A percentile compares a stretch with the other conserved stretches of the same genome.
These are phyloP conservation scores for Penicillium bovifimosum DNA, from an alignment of 495 filamentous ascomycete species.

Conservation along the genomic window DNA sequence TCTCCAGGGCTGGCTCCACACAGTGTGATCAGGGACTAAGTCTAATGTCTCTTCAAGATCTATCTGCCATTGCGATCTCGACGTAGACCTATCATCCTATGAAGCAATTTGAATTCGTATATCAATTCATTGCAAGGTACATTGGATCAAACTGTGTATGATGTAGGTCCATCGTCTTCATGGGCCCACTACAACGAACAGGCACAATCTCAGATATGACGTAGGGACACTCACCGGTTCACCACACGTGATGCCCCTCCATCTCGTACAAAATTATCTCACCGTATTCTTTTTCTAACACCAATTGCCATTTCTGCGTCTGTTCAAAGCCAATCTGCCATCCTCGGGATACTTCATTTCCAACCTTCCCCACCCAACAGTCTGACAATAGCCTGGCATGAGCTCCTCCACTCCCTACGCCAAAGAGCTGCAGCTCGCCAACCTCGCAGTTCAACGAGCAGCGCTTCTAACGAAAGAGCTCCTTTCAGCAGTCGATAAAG, in stretches of 20 bases:
- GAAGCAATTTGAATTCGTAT: too few relatives aligned
- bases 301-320: not conserved
- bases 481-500: slow-evolving; percentile 42
- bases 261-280: not conserved
- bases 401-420: slow-evolving; percentile 28
- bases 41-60: too few relatives aligned
- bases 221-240: slow-evolving; percentile 1
- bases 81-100: too few relatives aligned
- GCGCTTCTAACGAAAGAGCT: slow-evolving; percentile 48
- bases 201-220: not conserved
- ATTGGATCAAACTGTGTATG: too few relatives aligned
- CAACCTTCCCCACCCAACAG: not conserved
- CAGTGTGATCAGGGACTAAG: too few relatives aligned
- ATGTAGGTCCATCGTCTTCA: too few relatives aligned
- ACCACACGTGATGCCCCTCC: slow-evolving; percentile 2
- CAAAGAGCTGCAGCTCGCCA: slow-evolving; percentile 46
- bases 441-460: slow-evolving; percentile 50
- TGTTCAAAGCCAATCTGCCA: not conserved
- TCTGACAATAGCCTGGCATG: slow-evolving; percentile 3
- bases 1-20: too few relatives aligned
- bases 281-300: not conserved
- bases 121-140: too few relatives aligned
- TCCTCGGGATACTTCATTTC: not conserved
- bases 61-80: too few relatives aligned
- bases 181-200: not conserved